Conservation (phyloP, 805 yeast species). For the Lachancea mirantina region DNA sequence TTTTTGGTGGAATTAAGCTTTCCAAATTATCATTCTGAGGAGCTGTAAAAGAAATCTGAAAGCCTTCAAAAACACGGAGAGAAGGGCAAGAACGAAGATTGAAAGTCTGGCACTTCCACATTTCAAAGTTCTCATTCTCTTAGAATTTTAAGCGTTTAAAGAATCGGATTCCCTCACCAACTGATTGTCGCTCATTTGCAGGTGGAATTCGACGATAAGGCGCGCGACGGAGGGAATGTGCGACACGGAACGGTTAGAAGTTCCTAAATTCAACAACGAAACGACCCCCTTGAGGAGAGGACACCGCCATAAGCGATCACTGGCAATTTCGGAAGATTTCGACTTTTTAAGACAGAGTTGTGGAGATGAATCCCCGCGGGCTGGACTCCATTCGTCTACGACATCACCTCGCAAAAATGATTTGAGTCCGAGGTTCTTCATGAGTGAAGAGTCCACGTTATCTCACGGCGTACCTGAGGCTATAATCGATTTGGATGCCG, state of each 20-base stretch:
- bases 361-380: constrained; percentile 7
- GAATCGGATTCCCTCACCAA: no score
- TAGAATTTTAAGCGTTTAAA: no score
- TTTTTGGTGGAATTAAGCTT: no score
- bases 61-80: no score
- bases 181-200: no score
- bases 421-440: constrained; percentile 26
- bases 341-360: constrained; percentile 37
- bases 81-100: no score
- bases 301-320: constrained; percentile 79
- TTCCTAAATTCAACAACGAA: constrained; percentile 1
- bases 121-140: no score
- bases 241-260: constrained; percentile 6
- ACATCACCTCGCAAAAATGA: constrained; percentile 8
- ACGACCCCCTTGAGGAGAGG: constrained; percentile 38
- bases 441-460: constrained; percentile 28
- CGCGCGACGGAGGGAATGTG: no score
- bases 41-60: no score
- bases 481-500: constrained; percentile 49
- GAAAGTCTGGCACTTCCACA: no score
- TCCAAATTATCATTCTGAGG: no score
- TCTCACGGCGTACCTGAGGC: constrained; percentile 43
- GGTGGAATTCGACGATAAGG: no score
- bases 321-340: constrained; percentile 84
- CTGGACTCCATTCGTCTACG: background rate